Evolutionary conservation across 768 basidiomycete genomes (phyloP).

Genomic region (Podaxis sp.): DNA sequence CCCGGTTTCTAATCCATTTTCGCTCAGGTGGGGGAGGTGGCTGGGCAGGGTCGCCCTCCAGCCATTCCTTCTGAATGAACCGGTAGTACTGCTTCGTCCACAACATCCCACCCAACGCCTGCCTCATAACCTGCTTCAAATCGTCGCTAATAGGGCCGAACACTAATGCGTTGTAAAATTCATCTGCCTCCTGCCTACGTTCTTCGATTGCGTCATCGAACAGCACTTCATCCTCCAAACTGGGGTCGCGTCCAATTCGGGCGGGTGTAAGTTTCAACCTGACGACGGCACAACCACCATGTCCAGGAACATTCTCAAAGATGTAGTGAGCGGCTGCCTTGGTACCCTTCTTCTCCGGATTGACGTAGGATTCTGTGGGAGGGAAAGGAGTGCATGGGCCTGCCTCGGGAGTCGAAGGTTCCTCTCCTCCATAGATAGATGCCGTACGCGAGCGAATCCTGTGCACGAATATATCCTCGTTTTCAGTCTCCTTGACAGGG

Average conservation of each 20-base stretch:
- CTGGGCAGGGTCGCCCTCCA: constrained; percentile 93
- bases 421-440: constrained; percentile 38
- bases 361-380: constrained; percentile 61
- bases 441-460: constrained; percentile 51
- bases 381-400: constrained; percentile 65
- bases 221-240: constrained; percentile 79
- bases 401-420: constrained; percentile 41
- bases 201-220: constrained; percentile 93
- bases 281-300: constrained; percentile 93
- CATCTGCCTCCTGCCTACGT: constrained; percentile 89
- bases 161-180: constrained; percentile 85
- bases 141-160: constrained; percentile 89
- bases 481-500: constrained; percentile 38
- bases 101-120: constrained; percentile 94
- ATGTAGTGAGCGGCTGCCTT: constrained; percentile 92
- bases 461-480: constrained; percentile 44
- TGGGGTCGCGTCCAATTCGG: constrained; percentile 71
- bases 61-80: constrained; percentile 96
- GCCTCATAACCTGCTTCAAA: constrained; percentile 93
- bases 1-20: constrained; percentile 81
- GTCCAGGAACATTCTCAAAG: constrained; percentile 83
- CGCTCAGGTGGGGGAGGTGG: constrained; percentile 91
- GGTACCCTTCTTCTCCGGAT: constrained; percentile 84
- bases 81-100: constrained; percentile 99
- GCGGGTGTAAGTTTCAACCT: constrained; percentile 87